Base-by-base conservation (phyloP, 2,329 filamentous ascomycete species). In the Pseudogymnoascus sp. region DNA sequence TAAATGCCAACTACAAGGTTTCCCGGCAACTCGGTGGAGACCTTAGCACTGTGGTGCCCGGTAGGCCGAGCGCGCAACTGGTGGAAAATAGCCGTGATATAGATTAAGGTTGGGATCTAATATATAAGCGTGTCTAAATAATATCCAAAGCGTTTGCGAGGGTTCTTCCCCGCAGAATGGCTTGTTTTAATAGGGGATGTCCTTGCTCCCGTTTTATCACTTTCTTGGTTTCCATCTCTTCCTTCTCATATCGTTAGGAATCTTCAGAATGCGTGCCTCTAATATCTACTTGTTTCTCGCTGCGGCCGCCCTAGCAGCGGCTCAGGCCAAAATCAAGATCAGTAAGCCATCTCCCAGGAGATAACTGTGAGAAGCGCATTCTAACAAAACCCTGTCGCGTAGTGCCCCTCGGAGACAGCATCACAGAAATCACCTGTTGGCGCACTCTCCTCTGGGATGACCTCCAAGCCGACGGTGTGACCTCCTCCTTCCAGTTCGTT, bases 391-490 rank as follows among this genome's bases (percentile, higher is more conserved):
- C 18, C 18, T 18, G 18, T 18, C 36, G 1, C 39, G 21, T 35
- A 75, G 74, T 77, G 75, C 75, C 74, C 4, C 70, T 78, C 12
- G 77, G 77, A 5, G 76, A 78, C 67, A 75, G 72, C 63, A 77
- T 79, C 67, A 79, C 77, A 1, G 76, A 78, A 63, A 75, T 78
- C 60, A 77, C 74, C 45, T 79, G 77, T 69, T 79, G 76, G 77
- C 70, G 77, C 5, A 70, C 75, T 10, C 63, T 74, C 18, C 69
- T 79, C 7, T 79, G 77, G 77, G 71, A 75, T 61, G 68, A 71
- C 62, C 70, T 79, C 5, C 69, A 69, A 27, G 67, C 67, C 3
- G 74, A 72, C 21, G 71, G 72, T 7, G 62, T 74, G 3, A 68
- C 74, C n/a, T 10, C 18, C 37, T 68, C 70, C 52, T 72, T 77